Percentiles rank a stretch among this genome's conserved stretches.
These are phyloP conservation scores for Candida orba DNA, from an alignment of 805 yeast genomes.

Conservation along the genomic window DNA sequence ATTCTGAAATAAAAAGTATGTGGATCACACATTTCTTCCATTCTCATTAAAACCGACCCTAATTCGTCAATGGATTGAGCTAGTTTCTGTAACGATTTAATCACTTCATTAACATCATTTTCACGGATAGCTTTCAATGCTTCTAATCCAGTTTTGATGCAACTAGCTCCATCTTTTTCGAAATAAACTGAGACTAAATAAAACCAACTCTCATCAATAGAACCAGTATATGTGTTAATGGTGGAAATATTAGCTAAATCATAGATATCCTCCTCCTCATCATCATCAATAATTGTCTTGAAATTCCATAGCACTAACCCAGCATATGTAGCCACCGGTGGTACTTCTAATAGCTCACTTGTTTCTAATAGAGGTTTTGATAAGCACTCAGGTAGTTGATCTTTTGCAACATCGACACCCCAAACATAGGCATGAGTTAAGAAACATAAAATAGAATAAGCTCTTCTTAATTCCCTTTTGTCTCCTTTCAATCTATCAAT, in stretches of 20 bases:
- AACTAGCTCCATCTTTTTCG: conserved; percentile 73
- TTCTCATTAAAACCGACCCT: conserved; percentile 64
- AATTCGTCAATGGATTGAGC: conserved; percentile 72
- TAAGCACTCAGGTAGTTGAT: conserved; percentile 57
- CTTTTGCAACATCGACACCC: conserved; percentile 61
- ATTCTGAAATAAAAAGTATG: conserved; percentile 81
- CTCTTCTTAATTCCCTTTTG: conserved; percentile 61
- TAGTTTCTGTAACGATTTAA: conserved; percentile 45
- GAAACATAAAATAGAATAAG: conserved; percentile 73
- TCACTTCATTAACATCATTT: conserved; percentile 35
- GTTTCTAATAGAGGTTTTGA: conserved; percentile 64
- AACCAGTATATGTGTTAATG: conserved; percentile 80
- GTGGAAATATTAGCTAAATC: conserved; percentile 69
- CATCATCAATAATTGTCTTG: conserved; percentile 46
- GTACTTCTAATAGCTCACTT: conserved; percentile 57
- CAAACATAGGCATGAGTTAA: conserved; percentile 86
- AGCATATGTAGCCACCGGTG: conserved; percentile 86
- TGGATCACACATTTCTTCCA: conserved; percentile 95
- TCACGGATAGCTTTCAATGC: conserved; percentile 52
- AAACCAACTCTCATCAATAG: conserved; percentile 91
- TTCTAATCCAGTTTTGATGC: conserved; percentile 58
- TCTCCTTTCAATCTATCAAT: conserved; percentile 32
- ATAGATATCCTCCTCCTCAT: conserved; percentile 14
- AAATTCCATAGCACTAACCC: conserved; percentile 87
- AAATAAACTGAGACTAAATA: conserved; percentile 82